Conservation (phyloP, 2,329 filamentous ascomycete genomes). For the Dothistroma septosporum region DNA sequence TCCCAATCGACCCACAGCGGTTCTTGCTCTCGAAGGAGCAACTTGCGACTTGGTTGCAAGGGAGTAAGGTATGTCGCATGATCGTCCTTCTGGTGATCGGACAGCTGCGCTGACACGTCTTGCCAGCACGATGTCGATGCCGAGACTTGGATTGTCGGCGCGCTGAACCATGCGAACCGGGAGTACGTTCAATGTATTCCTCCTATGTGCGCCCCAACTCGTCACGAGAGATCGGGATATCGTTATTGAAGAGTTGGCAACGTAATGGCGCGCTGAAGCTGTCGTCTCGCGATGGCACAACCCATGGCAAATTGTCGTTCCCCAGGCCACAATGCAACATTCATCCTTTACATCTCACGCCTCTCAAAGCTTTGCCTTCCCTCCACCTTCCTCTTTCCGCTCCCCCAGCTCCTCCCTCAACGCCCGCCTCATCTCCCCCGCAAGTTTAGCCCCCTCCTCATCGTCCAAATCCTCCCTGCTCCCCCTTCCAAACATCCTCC, state of each 20-base stretch:
- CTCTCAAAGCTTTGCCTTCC: constrained; percentile 10
- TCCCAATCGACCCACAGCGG: neutral
- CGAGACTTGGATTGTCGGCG: neutral
- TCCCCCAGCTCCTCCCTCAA: constrained; percentile 27
- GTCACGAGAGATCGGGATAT: too few species aligned
- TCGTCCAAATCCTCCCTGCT: constrained; percentile 71
- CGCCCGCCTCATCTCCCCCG: constrained; percentile 45
- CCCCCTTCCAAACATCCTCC: constrained; percentile 79
- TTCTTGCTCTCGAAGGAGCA: neutral
- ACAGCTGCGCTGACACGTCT: neutral
- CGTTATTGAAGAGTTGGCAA: too few species aligned
- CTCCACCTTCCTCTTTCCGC: neutral
- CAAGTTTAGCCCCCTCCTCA: constrained; percentile 62
- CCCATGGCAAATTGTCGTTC: neutral
- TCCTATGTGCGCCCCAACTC: too few species aligned
- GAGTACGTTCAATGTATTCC: neutral
- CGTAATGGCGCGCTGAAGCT: too few species aligned
- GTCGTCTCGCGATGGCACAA: too few species aligned
- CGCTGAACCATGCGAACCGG: neutral
- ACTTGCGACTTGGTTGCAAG: neutral
- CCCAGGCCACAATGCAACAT: neutral
- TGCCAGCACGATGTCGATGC: constrained; percentile 19
- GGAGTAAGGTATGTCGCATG: neutral
- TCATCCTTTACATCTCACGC: neutral
- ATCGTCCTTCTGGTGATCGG: neutral